Base-by-base conservation (phyloP, 75 land plant genomes). In the Gnetum montanum region DNA sequence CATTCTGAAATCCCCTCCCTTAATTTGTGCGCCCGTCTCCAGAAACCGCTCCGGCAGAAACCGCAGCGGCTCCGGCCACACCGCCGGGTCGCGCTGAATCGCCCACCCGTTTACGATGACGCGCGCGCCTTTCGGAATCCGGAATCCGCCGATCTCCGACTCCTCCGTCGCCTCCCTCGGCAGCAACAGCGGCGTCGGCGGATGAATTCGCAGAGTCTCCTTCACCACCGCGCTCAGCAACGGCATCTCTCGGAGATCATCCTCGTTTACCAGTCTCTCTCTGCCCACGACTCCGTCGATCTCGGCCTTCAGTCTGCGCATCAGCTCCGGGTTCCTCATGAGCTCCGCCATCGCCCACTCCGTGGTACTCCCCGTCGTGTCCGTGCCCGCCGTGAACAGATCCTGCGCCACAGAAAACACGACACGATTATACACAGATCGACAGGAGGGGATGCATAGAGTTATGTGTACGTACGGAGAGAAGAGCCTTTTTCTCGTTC, bases 301-400 rank as follows among this genome's bases (percentile, higher is more conserved):
- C 66, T 82, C 85, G 0, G 20, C 59, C 34, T 70, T 70, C 18
- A 66, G 57, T 25, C 47, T 70, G 16, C 31, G 43, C 72, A 77
- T 63, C 26, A 64, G 28, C 24, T 30, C 12, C 12, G 85, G 85
- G 22, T 77, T 56, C 26, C 53, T 49, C 62, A 76, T 3, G 34
- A 81, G 28, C 31, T 81, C 70, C 12, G 73, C 43, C 63, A 81
- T 61, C 25, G 55, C 71, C 81, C 79, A 81, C 18, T 54, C 73
- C 13, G 72, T 15, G 0, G 64, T 31, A 6, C 49, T 34, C 0
- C 68, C 13, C 28, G 71, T 29, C 8, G 75, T 75, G 47, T 80
- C 84, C 3, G 61, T 65, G 33, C 74, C 43, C 0, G 43, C 43
- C n/a, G 16, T 4, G 16, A 40, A 16, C 43, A 40, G 13, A 40